Base-by-base conservation (phyloP, 768 basidiomycete genomes). In the Suillus discolor region DNA sequence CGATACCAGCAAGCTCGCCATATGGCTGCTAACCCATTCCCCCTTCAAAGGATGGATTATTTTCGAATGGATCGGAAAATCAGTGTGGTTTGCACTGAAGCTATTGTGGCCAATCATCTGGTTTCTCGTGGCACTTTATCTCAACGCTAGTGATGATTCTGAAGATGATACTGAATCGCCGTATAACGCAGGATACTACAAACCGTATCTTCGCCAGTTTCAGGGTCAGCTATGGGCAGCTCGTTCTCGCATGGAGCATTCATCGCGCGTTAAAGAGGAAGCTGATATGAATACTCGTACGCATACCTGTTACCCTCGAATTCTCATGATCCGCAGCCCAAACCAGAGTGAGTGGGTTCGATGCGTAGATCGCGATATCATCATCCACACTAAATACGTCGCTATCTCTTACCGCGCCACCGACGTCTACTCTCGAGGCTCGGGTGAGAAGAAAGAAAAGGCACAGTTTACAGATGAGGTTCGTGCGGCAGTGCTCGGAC, bases 211-310 rank as follows among this genome's bases (percentile, higher is more conserved):
- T 23, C 57, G 66, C 3, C 51, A 64, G 3, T 71, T 65, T 62
- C 64, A 36, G 28, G 63, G 68, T 2, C 71, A 71, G 41, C 39
- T 71, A 51, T 71, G 70, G 70, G 66, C 71, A 23, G 70, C 71
- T 13, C 70, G 71, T 34, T 71, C 71, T 4, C 36, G n/a, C 2
- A 69, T 20, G 39, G 71, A 71, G 31, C 47, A 67, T 57, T 71
- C 71, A 6, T 44, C 51, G 7, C 68, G 67, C n/a, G 0, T 42
- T 28, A 41, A 63, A 16, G 59, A 63, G 4, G 41, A 49, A n/a
- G 31, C 28, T 8, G 61, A 61, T 36, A 57, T 66, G 61, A 59
- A 62, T 6, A 57, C 34, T 3, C 68, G 61, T 20, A 71, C 70
- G 5, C 70, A 39, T 25, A 49, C 68, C 0, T 62, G 64, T 31